Conservation (phyloP, 2,329 filamentous ascomycete genomes). For the Ophiostoma sp. region DNA sequence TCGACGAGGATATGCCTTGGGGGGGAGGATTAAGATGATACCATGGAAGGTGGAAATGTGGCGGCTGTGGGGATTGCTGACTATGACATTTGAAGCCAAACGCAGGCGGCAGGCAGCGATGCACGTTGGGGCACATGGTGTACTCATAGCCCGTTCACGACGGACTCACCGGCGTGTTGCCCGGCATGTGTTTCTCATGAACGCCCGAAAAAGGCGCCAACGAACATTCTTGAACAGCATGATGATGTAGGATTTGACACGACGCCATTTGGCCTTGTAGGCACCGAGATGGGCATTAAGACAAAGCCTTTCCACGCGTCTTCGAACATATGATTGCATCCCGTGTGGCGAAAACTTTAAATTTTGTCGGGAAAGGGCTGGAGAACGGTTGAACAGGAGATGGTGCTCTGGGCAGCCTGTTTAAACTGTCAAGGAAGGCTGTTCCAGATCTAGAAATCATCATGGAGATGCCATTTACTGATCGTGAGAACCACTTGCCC, state of each 20-base stretch:
- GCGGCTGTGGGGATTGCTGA: not conserved
- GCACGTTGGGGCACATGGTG: no score
- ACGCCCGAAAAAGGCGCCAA: no score
- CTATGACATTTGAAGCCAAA: not conserved
- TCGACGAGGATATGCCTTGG: no score
- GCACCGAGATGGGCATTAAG: not conserved
- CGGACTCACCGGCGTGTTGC: no score
- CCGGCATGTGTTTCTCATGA: no score
- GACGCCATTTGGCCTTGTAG: not conserved
- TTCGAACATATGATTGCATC: not conserved
- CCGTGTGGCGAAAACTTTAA: not conserved
- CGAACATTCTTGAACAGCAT: no score
- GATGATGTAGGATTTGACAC: no score
- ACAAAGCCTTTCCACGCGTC: not conserved
- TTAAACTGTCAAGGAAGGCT: not conserved
- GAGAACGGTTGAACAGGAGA: not conserved
- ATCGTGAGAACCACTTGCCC: not conserved
- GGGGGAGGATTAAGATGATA: no score
- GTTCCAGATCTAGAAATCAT: not conserved
- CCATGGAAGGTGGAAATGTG: not conserved
- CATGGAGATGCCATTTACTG: no score
- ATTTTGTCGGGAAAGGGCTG: no score
- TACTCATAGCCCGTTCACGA: no score
- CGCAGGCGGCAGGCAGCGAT: not conserved
- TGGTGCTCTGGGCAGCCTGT: not conserved